Base-by-base conservation (phyloP, 768 basidiomycete species). In the Boletus coccyginus region DNA sequence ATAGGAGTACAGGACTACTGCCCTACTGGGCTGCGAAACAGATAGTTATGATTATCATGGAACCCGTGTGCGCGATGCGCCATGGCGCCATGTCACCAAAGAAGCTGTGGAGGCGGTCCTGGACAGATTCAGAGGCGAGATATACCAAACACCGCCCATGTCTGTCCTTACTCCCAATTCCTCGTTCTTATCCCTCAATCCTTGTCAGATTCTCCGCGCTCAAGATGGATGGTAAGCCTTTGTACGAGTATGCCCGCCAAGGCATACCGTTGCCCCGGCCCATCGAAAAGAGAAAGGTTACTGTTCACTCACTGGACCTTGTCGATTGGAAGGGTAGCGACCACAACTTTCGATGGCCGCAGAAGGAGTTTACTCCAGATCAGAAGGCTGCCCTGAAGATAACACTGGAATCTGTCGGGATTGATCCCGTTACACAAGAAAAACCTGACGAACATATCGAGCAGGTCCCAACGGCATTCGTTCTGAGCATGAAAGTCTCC, bases 161-260 rank as follows among this genome's bases (percentile, higher is more conserved):
- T 96, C 61, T 65, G 76, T 57, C 54, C 49, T 24, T 40, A 17
- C 3, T 35, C 52, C 42, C 31, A 52, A 43, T 50, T 31, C 13
- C n/a, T 44, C 33, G 21, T 42, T 39, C 50, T 39, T 14, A 42
- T 24, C 51, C 46, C 53, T 58, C 56, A 55, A 51, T 55, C 43
- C 53, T 41, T 47, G 8, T 31, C 67, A 98, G 96, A 68, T 99
- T 95, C 74, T 98, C 97, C 11, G 97, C 97, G 2, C 78, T 98
- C 36, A 98, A 98, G 73, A 98, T 98, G 95, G 94, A 98, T 62
- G 97, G 97, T 1, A 92, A 83, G 70, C 93, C 93, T 0, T 71
- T 98, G 36, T 93, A 98, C 70, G 95, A 98, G 64, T 99, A 98
- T 67, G 97, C 97, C 19, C 85, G 97, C 3, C 80, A 88, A 66